phyloP scores from a whole-genome alignment of 768 basidiomycete species.

The Agrocybe praecox region DNA sequence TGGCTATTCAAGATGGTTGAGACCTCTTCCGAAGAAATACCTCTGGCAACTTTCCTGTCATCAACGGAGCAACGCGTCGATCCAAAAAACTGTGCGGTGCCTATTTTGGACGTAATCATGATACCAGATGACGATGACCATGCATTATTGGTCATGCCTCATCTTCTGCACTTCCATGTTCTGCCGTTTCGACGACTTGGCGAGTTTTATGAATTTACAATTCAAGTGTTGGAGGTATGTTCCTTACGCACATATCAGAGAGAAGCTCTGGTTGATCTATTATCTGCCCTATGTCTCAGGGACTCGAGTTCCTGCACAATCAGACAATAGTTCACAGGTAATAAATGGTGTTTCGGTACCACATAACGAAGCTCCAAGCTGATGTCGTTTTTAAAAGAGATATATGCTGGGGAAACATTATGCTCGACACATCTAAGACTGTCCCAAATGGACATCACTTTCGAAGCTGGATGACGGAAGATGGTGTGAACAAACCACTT shows the following conservation, averaged over 20 bases:
- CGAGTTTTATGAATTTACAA: constrained; percentile 9
- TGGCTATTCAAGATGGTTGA: not conserved
- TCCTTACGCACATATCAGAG: too few relatives aligned
- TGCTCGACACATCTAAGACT: not conserved
- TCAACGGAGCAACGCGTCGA: not conserved
- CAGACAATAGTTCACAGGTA: not conserved
- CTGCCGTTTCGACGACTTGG: constrained; percentile 12
- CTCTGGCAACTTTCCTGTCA: not conserved
- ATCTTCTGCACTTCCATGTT: not conserved
- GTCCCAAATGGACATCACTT: not conserved
- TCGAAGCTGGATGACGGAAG: not conserved
- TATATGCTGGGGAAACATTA: not conserved
- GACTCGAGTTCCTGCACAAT: not conserved
- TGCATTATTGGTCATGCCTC: constrained; percentile 13
- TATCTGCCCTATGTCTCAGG: not conserved
- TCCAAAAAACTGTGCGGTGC: constrained; percentile 8
- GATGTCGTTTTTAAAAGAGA: too few relatives aligned
- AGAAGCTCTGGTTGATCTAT: too few relatives aligned
- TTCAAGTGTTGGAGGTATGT: constrained; percentile 12
- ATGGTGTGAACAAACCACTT: not conserved
- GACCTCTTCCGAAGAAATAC: constrained; percentile 4
- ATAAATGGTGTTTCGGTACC: too few relatives aligned
- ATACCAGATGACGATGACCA: constrained; percentile 6
- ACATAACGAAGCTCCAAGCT: too few relatives aligned
- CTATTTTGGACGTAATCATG: constrained; percentile 12